phyloP scores from a whole-genome alignment of 139 green algal genomes.

The Yamagishiella unicocca region DNA sequence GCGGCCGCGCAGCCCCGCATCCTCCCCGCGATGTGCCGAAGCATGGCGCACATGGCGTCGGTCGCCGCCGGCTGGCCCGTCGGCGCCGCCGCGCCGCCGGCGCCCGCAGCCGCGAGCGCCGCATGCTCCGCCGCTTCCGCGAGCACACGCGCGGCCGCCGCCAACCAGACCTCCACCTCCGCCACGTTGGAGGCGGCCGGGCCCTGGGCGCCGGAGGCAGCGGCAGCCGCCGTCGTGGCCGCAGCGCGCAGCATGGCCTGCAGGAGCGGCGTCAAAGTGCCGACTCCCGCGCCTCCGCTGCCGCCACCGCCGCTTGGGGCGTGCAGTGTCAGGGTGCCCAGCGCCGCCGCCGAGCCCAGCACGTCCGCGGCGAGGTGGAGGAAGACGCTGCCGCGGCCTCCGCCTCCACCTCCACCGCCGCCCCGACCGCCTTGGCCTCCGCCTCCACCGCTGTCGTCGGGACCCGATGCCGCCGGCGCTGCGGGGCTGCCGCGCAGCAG shows the following conservation, averaged over 20 bases:
- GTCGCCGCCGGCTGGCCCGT: neutral
- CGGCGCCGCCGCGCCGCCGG: neutral
- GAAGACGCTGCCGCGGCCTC: constrained; percentile 27
- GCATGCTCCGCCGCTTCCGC: neutral
- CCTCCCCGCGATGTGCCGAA: neutral
- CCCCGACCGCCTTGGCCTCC: neutral
- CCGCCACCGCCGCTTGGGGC: neutral
- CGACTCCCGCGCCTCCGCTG: neutral
- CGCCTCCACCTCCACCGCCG: too few species aligned
- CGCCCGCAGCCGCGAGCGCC: neutral
- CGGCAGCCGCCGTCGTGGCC: neutral
- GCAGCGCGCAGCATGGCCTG: constrained; percentile 1
- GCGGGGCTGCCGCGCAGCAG: neutral
- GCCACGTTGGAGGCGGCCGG: neutral
- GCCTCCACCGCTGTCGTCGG: neutral
- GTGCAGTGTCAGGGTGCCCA: neutral
- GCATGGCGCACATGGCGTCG: neutral
- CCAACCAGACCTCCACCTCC: constrained; percentile 32
- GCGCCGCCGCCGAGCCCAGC: constrained; percentile 1
- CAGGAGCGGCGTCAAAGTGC: constrained; percentile 5
- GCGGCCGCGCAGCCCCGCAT: neutral
- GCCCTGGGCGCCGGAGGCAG: neutral
- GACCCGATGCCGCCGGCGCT: neutral
- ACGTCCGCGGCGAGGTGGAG: constrained; percentile 14
- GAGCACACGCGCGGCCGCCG: neutral